Percentiles rank a stretch among this genome's conserved stretches.
phyloP scores from a whole-genome alignment of 2,329 filamentous ascomycete genomes.

The Beauveria australis region DNA sequence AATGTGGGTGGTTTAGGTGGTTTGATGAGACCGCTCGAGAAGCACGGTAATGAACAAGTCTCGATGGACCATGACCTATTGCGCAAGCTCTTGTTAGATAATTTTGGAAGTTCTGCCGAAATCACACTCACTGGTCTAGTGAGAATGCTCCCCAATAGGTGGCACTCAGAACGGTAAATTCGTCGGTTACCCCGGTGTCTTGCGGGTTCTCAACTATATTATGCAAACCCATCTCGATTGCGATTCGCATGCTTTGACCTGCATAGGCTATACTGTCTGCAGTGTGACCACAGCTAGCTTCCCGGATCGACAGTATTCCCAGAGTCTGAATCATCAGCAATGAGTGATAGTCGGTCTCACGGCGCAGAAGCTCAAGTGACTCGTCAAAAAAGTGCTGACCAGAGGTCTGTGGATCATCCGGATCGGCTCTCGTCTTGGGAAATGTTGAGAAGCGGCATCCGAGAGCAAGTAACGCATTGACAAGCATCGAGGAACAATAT shows the following conservation, averaged over 20 bases:
- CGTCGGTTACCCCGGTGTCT: conserved; percentile 36
- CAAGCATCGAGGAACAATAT: conserved; percentile 61
- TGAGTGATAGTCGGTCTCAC: conserved; percentile 49
- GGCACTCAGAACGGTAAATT: conserved; percentile 47
- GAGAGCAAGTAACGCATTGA: conserved; percentile 57
- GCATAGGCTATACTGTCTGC: conserved; percentile 66
- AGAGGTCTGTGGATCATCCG: conserved; percentile 53
- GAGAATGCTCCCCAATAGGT: conserved; percentile 57
- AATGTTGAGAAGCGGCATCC: conserved; percentile 62
- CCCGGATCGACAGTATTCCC: conserved; percentile 68
- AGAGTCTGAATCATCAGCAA: conserved; percentile 67
- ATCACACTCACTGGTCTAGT: conserved; percentile 48
- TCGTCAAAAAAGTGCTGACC: conserved; percentile 71
- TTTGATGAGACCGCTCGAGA: conserved; percentile 45
- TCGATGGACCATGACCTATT: conserved; percentile 54
- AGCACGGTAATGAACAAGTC: conserved; percentile 52
- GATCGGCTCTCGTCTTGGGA: conserved; percentile 53
- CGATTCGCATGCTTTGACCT: conserved; percentile 63
- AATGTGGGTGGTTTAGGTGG: conserved; percentile 54
- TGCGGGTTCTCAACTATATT: conserved; percentile 34
- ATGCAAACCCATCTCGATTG: conserved; percentile 64
- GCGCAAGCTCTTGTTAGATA: not conserved
- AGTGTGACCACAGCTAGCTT: conserved; percentile 60
- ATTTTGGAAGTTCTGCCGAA: too few relatives aligned
- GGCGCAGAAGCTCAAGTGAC: conserved; percentile 49